These are phyloP conservation scores for Amylostereum chailletii DNA, from an alignment of 1,284 basidiomycete species.

Conservation along the genomic window DNA sequence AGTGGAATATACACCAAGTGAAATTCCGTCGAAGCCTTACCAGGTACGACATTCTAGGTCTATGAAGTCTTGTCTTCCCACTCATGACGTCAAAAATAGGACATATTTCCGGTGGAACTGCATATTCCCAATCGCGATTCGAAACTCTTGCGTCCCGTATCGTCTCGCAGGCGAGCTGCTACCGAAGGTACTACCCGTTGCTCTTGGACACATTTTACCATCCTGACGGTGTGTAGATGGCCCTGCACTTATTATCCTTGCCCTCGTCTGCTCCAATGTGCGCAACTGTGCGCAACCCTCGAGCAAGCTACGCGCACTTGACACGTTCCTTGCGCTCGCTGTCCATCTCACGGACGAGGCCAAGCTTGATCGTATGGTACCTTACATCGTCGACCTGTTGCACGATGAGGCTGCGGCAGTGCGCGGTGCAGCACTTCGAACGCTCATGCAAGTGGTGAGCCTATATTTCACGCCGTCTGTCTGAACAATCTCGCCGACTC, in stretches of 20 bases:
- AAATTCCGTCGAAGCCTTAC: constrained; percentile 42
- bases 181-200: constrained; percentile 40
- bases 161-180: constrained; percentile 42
- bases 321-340: constrained; percentile 80
- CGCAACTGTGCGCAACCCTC: constrained; percentile 78
- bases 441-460: constrained; percentile 77
- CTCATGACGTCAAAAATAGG: constrained; percentile 28
- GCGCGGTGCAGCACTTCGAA: constrained; percentile 71
- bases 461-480: constrained; percentile 2
- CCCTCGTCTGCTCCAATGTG: constrained; percentile 84
- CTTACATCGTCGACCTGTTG: constrained; percentile 84
- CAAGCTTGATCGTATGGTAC: constrained; percentile 89
- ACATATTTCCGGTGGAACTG: constrained; percentile 69
- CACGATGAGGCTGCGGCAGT: constrained; percentile 82
- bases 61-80: not conserved
- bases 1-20: constrained; percentile 36
- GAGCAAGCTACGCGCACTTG: constrained; percentile 78
- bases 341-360: constrained; percentile 89
- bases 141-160: constrained; percentile 32
- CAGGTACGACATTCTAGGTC: constrained; percentile 35
- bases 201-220: not conserved
- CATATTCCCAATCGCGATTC: constrained; percentile 66
- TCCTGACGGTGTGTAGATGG: constrained; percentile 45
- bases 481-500: constrained; percentile 3
- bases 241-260: constrained; percentile 72